phyloP scores from a whole-genome alignment of 805 yeast genomes.

The Kodamaea leandrae region DNA sequence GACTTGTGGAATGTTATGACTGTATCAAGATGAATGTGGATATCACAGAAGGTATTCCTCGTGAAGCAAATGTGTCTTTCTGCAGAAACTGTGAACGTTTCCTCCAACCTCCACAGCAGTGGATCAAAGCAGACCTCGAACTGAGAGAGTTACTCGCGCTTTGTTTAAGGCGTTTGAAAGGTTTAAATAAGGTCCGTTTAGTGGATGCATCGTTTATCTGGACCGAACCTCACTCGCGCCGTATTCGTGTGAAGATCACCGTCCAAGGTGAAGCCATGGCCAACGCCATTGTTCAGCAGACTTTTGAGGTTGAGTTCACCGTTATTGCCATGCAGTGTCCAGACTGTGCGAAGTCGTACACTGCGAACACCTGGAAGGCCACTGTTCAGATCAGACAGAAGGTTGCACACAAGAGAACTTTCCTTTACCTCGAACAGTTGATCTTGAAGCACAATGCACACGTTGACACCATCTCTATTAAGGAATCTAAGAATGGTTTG shows the following conservation, averaged over 20 bases:
- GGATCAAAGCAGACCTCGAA: conserved; percentile 90
- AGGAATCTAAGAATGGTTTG: conserved; percentile 89
- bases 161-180: conserved; percentile 83
- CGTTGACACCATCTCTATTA: conserved; percentile 87
- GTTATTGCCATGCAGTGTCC: conserved; percentile 97
- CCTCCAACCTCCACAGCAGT: conserved; percentile 89
- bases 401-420: conserved; percentile 94
- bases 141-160: conserved; percentile 89
- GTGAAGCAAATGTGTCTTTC: conserved; percentile 90
- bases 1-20: conserved; percentile 94
- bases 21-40: conserved; percentile 93
- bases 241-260: conserved; percentile 85
- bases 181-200: conserved; percentile 78
- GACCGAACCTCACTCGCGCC: conserved; percentile 99
- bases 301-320: conserved; percentile 89
- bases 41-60: conserved; percentile 86
- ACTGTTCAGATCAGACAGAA: conserved; percentile 97
- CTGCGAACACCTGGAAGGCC: conserved; percentile 98
- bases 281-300: conserved; percentile 89
- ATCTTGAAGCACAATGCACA: conserved; percentile 92
- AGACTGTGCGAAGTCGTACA: conserved; percentile 96
- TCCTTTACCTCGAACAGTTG: conserved; percentile 91
- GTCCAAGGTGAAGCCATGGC: conserved; percentile 96
- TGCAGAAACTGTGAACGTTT: conserved; percentile 97
- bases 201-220: conserved; percentile 94